Evolutionary conservation across 768 basidiomycete species (phyloP), one percentile per base, ranked within the genome.

Genomic region (Russula earlei): DNA sequence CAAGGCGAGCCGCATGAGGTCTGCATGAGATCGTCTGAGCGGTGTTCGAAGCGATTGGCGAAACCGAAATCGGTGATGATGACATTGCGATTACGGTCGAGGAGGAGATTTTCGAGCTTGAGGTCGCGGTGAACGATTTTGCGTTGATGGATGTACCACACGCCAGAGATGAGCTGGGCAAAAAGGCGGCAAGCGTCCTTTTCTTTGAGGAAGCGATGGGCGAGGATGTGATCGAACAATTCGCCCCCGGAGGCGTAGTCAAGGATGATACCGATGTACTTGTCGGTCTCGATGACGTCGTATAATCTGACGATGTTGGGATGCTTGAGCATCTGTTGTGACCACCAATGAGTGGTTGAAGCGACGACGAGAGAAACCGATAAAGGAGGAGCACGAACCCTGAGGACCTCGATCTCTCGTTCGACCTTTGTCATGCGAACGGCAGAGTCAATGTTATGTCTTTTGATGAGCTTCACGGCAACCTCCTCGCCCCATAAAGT

Each of bases 31-130:
- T 99, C 96, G 71, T 94, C 91, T 10, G 84, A 61, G 31, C 84
- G 83, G 66, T 95, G 90, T 69, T 95, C 91, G 68, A 98, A 99
- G 48, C 88, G 84, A 73, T 98, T 99, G 58, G 96, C 96, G 66
- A 98, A 99, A 12, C 96, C 96, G 69, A 99, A 99, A 69, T 98
- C 96, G 55, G 96, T 97, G 75, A 99, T 96, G 75, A 99, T 95
- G 62, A 99, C 91, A 67, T 99, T 98, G 49, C 96, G 84, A 67
- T 97, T 84, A 59, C 94, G 87, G 74, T 99, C 96, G 55, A 99
- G 84, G 40, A 99, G 84, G 3, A 99, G 77, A 67, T 98, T 99
- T 74, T 98, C 95, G 62, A 99, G 85, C 73, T 99, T 99, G 70
- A 99, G 85, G 73, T 99, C 95, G 56, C 96, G 91, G 70, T 99